Evolutionary conservation across 371 early-diverging fungal species (phyloP).

Genomic region (Actinomortierella ambigua): DNA sequence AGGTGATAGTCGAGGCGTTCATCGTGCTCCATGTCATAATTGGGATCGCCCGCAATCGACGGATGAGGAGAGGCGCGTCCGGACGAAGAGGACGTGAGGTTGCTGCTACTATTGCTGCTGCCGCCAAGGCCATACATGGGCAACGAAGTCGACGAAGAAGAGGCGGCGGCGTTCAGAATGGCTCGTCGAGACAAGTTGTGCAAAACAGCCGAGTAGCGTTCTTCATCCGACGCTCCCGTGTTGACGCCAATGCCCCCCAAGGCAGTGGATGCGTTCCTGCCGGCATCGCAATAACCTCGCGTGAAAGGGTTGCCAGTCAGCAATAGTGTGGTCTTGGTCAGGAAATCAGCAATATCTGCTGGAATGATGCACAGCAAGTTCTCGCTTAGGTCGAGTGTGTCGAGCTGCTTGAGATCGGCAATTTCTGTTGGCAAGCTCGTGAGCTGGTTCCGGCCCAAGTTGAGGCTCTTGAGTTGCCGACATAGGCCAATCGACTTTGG

Average conservation of each 20-base stretch:
- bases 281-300: constrained; percentile 42
- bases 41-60: constrained; percentile 9
- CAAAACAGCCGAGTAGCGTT: constrained; percentile 54
- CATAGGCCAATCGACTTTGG: constrained; percentile 64
- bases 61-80: no score
- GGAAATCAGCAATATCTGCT: constrained; percentile 58
- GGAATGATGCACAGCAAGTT: constrained; percentile 69
- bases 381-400: constrained; percentile 64
- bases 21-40: constrained; percentile 43
- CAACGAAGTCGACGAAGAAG: constrained; percentile 19
- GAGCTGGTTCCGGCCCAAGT: constrained; percentile 62
- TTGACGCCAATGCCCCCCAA: constrained; percentile 34
- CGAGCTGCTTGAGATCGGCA: constrained; percentile 53
- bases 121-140: neutral
- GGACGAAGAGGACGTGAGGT: no score
- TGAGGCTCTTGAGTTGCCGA: constrained; percentile 49
- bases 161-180: constrained; percentile 41
- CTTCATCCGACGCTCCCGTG: constrained; percentile 28
- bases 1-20: constrained; percentile 44
- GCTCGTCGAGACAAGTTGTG: constrained; percentile 57
- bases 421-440: constrained; percentile 63
- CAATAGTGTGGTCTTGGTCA: constrained; percentile 57
- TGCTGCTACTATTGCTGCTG: neutral
- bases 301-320: constrained; percentile 70
- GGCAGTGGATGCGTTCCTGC: constrained; percentile 29